phyloP scores from a whole-genome alignment of 2,329 filamentous ascomycete genomes.

The Paracorniculantispora psalliotae region DNA sequence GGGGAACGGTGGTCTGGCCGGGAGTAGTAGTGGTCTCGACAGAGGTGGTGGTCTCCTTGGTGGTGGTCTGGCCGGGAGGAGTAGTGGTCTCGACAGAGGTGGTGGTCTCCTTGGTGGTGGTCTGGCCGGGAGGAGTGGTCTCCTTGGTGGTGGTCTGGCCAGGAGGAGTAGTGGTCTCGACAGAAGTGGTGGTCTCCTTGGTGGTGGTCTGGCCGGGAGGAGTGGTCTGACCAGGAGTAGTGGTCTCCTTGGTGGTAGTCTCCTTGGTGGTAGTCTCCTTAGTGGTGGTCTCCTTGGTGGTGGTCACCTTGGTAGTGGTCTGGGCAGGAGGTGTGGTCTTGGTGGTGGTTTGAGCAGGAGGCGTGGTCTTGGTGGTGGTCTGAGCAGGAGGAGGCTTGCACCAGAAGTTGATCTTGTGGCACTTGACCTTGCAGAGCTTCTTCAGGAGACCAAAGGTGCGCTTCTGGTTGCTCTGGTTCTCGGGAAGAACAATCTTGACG shows the following conservation, averaged over 20 bases:
- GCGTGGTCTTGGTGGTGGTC: slow-evolving; percentile 14
- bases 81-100: slow-evolving; percentile 14
- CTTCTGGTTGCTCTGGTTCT: slow-evolving; percentile 23
- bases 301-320: slow-evolving; percentile 13
- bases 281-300: slow-evolving; percentile 16
- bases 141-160: slow-evolving; percentile 15
- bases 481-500: slow-evolving; percentile 65
- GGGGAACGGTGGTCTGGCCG: slow-evolving; percentile 18
- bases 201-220: slow-evolving; percentile 5
- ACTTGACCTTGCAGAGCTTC: slow-evolving; percentile 65
- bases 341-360: slow-evolving; percentile 17
- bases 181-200: slow-evolving; percentile 12
- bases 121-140: slow-evolving; percentile 1
- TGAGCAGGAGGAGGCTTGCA: slow-evolving; percentile 41
- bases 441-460: slow-evolving; percentile 50
- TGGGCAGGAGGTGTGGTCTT: not conserved
- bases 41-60: not conserved
- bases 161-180: slow-evolving; percentile 17
- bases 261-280: slow-evolving; percentile 16
- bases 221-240: slow-evolving; percentile 16
- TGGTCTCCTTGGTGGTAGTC: slow-evolving; percentile 5
- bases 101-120: slow-evolving; percentile 18
- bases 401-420: slow-evolving; percentile 74
- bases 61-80: slow-evolving; percentile 14
- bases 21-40: slow-evolving; percentile 13